phyloP scores from a whole-genome alignment of 306 rosid species.

The Prunus salicina region DNA sequence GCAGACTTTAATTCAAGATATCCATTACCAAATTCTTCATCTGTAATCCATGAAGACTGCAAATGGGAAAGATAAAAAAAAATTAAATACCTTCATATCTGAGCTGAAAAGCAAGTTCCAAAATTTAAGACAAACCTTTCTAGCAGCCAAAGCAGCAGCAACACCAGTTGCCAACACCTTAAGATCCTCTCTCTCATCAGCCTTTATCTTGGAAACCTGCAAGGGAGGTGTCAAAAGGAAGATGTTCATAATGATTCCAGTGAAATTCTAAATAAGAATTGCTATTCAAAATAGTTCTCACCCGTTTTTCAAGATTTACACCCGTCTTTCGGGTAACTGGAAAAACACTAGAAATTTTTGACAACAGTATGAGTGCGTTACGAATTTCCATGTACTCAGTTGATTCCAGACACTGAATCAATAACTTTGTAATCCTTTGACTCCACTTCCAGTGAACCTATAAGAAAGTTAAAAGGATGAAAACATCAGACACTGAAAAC shows the following conservation, averaged over 20 bases:
- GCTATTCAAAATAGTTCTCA: conserved; percentile 21
- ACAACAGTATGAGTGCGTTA: conserved; percentile 87
- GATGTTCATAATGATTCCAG: neutral
- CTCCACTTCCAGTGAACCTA: conserved; percentile 99
- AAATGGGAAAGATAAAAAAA: conserved; percentile 14
- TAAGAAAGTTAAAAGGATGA: conserved; percentile 9
- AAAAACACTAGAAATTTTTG: conserved; percentile 88
- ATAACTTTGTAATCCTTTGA: conserved; percentile 85
- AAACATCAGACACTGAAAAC: neutral
- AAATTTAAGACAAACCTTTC: conserved; percentile 61
- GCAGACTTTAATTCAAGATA: conserved; percentile 75
- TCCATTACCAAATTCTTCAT: conserved; percentile 97
- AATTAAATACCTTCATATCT: conserved; percentile 2
- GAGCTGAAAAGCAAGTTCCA: neutral
- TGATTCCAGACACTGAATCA: conserved; percentile 95
- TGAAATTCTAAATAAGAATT: neutral
- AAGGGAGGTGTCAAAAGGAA: conserved; percentile 10
- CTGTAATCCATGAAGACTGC: conserved; percentile 95
- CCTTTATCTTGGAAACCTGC: conserved; percentile 93
- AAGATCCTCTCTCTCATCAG: conserved; percentile 96
- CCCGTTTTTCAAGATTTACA: conserved; percentile 94
- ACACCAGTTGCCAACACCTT: conserved; percentile 98
- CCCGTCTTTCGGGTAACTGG: conserved; percentile 97
- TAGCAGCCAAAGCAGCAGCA: conserved; percentile 91
- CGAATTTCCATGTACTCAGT: conserved; percentile 97